A percentile compares a stretch with the other conserved stretches of the same genome.
These are phyloP conservation scores for Citrus trifoliata DNA, from an alignment of 345 rosid species.

Conservation along the genomic window DNA sequence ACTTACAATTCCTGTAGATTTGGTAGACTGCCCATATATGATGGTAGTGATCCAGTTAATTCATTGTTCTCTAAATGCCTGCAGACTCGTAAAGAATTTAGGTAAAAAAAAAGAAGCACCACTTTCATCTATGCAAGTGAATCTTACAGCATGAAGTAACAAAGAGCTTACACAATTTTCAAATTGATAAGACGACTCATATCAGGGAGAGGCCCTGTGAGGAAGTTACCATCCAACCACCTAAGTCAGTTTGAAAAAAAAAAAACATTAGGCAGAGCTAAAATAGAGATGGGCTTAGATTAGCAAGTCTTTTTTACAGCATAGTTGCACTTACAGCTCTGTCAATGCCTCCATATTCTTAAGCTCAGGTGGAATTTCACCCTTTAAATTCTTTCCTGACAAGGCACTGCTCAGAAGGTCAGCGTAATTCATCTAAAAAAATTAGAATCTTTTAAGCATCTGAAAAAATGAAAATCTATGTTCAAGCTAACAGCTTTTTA, in stretches of 20 bases:
- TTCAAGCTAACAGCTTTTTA: neutral
- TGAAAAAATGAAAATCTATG: neutral
- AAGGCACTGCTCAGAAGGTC: conserved; percentile 51
- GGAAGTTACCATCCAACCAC: conserved; percentile 79
- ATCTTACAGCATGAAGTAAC: conserved; percentile 4
- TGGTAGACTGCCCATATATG: conserved; percentile 61
- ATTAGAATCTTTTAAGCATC: neutral
- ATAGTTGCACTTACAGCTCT: conserved; percentile 64
- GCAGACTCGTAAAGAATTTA: conserved; percentile 19
- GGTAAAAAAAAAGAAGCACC: neutral
- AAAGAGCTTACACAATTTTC: conserved; percentile 65
- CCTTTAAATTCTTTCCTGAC: conserved; percentile 65
- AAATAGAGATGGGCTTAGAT: neutral
- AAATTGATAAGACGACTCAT: conserved; percentile 71
- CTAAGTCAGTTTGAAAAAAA: conserved; percentile 34
- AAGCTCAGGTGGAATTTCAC: conserved; percentile 62
- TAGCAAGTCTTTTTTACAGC: neutral
- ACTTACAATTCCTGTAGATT: conserved; percentile 80
- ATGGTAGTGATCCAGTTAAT: conserved; percentile 72
- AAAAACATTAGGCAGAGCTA: neutral
- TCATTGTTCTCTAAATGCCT: conserved; percentile 95
- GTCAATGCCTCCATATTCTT: conserved; percentile 60
- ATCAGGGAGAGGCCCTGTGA: conserved; percentile 73
- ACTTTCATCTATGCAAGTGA: neutral
- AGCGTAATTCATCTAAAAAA: neutral